Evolutionary conservation across 2,329 filamentous ascomycete species (phyloP).

Genomic region (Trichoderma sp.): DNA sequence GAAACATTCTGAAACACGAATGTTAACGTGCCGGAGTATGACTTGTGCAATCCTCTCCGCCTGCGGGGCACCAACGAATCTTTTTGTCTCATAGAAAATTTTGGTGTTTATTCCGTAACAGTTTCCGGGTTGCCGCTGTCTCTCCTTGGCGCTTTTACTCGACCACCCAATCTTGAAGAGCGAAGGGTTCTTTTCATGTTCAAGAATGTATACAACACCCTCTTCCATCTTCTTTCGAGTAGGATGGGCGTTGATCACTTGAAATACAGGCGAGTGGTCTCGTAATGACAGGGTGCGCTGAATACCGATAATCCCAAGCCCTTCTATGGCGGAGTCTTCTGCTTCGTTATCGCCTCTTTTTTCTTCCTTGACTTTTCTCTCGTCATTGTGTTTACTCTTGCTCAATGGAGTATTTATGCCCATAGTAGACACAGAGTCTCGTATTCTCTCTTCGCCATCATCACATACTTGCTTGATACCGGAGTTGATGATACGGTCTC

Average conservation of each 20-base stretch:
- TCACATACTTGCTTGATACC: no score
- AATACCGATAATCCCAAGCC: not conserved
- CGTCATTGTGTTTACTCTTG: not conserved
- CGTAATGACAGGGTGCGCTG: not conserved
- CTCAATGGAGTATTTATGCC: no score
- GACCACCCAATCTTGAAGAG: constrained; percentile 16
- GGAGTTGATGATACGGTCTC: no score
- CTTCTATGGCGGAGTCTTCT: not conserved
- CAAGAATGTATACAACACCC: constrained; percentile 4
- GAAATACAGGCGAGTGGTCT: constrained; percentile 17
- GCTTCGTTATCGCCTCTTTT: not conserved
- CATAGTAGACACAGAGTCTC: not conserved
- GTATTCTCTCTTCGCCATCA: not conserved
- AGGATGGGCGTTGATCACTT: not conserved
- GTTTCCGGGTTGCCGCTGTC: not conserved
- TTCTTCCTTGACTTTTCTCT: not conserved
- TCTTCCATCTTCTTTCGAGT: not conserved
- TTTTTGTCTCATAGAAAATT: constrained; percentile 1
- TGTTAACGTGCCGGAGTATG: constrained; percentile 7
- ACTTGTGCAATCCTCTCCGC: constrained; percentile 7
- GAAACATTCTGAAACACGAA: not conserved
- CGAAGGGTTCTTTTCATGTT: not conserved
- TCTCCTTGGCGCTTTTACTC: constrained; percentile 6
- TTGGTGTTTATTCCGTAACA: constrained; percentile 2
- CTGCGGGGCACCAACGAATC: not conserved